Percentiles rank a stretch among this genome's conserved stretches.
Evolutionary conservation across 768 basidiomycete species (phyloP).

Genomic region (Mycena albidolilacea): DNA sequence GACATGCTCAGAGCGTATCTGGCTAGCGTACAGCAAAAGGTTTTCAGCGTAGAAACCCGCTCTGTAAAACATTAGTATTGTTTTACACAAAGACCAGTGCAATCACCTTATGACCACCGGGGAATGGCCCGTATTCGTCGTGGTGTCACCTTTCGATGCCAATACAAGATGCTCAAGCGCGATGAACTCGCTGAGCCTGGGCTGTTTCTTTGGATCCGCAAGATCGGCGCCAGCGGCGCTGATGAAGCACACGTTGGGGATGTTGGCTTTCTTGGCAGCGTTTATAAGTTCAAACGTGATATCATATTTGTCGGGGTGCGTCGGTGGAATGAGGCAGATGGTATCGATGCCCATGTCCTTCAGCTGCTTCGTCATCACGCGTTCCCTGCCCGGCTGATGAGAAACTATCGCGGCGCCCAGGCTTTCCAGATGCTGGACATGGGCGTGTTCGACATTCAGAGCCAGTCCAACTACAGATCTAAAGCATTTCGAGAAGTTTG

Average conservation of each 20-base stretch:
- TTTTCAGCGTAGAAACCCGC: conserved; percentile 30
- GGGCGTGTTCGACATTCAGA: conserved; percentile 6
- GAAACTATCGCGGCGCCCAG: conserved; percentile 27
- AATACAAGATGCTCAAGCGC: conserved; percentile 48
- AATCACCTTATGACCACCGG: conserved; percentile 10
- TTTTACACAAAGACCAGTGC: too few relatives aligned
- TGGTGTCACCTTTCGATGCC: conserved; percentile 41
- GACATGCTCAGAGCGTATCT: conserved; percentile 9
- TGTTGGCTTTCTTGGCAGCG: not conserved
- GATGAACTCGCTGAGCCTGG: conserved; percentile 50
- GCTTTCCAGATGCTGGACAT: conserved; percentile 40
- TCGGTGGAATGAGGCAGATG: conserved; percentile 1
- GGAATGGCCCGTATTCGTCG: conserved; percentile 42
- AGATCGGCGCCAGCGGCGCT: conserved; percentile 31
- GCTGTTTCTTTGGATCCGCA: conserved; percentile 49
- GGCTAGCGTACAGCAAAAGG: conserved; percentile 21
- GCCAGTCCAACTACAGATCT: too few relatives aligned
- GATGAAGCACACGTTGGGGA: conserved; percentile 23
- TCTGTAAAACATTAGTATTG: not conserved
- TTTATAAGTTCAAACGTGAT: not conserved
- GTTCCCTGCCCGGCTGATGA: too few relatives aligned
- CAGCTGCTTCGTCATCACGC: conserved; percentile 17
- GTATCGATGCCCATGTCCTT: conserved; percentile 11
- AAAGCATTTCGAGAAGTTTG: not conserved
- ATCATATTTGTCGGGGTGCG: not conserved